phyloP scores from a whole-genome alignment of 495 filamentous ascomycete genomes.

The Penicillium paxilli region DNA sequence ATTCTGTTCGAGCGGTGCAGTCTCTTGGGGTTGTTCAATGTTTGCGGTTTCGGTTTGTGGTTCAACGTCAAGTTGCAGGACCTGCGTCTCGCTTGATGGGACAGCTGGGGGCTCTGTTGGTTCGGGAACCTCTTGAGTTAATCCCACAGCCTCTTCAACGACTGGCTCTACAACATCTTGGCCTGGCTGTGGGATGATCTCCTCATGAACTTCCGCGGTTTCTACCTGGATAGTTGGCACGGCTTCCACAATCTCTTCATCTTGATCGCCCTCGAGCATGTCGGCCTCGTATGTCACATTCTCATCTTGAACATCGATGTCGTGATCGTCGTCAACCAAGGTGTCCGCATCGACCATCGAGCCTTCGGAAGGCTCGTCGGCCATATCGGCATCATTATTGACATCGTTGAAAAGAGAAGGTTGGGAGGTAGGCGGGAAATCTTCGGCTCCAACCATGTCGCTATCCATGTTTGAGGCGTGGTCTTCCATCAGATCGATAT shows the following conservation, averaged over 20 bases:
- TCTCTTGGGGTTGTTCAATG: too few relatives aligned
- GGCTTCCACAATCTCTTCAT: constrained; percentile 32
- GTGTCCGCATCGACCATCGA: constrained; percentile 42
- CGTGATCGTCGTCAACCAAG: constrained; percentile 29
- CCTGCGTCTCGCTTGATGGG: not conserved
- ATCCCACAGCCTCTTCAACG: not conserved
- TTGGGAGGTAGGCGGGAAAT: constrained; percentile 34
- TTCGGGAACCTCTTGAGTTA: not conserved
- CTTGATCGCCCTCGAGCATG: constrained; percentile 47
- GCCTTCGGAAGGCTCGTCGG: constrained; percentile 44
- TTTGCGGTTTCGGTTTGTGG: not conserved
- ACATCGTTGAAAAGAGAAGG: constrained; percentile 34
- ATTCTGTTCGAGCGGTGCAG: not conserved
- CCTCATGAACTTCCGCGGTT: constrained; percentile 6
- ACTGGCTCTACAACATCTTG: constrained; percentile 11
- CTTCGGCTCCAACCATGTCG: constrained; percentile 62
- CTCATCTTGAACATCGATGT: constrained; percentile 36
- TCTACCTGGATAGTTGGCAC: constrained; percentile 31
- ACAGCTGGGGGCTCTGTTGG: not conserved
- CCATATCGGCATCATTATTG: constrained; percentile 50
- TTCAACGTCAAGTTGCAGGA: not conserved
- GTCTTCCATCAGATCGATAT: constrained; percentile 65
- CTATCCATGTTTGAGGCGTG: constrained; percentile 53
- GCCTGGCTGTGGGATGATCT: constrained; percentile 10
- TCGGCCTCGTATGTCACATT: constrained; percentile 41